Evolutionary conservation across 2,329 filamentous ascomycete genomes (phyloP).

Genomic region (Coniella vitis): DNA sequence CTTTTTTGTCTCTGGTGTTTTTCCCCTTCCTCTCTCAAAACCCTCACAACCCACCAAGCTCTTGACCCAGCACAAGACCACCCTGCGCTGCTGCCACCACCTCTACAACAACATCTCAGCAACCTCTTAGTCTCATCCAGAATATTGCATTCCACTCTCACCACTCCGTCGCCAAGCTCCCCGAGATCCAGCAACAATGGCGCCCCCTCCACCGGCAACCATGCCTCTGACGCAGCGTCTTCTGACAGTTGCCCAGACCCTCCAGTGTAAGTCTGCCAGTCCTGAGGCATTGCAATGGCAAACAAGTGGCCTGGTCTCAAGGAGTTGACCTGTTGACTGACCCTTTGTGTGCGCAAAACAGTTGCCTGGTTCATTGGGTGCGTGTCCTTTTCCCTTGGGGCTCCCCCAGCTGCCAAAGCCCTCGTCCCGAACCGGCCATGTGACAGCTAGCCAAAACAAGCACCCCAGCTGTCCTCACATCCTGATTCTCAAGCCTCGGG

Average conservation of each 20-base stretch:
- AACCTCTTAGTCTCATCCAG: no score
- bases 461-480: slow-evolving; percentile 1
- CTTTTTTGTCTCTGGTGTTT: not conserved
- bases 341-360: slow-evolving; percentile 27
- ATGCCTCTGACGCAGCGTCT: slow-evolving; percentile 70
- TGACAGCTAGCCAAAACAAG: slow-evolving; percentile 11
- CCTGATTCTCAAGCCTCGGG: not conserved
- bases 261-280: slow-evolving; percentile 69
- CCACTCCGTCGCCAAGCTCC: not conserved
- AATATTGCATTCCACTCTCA: no score
- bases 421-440: no score
- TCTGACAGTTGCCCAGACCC: slow-evolving; percentile 72
- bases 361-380: slow-evolving; percentile 80
- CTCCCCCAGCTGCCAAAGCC: slow-evolving; percentile 7
- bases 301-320: slow-evolving; percentile 15
- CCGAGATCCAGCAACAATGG: slow-evolving; percentile 41
- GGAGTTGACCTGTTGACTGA: slow-evolving; percentile 27
- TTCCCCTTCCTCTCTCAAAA: not conserved
- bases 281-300: not conserved
- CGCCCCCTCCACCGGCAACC: slow-evolving; percentile 64
- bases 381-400: slow-evolving; percentile 32
- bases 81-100: not conserved
- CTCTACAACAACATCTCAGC: not conserved
- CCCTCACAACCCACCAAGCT: slow-evolving; percentile 2
- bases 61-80: not conserved